A percentile compares a stretch with the other conserved stretches of the same genome.
phyloP scores from a whole-genome alignment of 2,329 filamentous ascomycete species.

The Emergomyces orientalis region DNA sequence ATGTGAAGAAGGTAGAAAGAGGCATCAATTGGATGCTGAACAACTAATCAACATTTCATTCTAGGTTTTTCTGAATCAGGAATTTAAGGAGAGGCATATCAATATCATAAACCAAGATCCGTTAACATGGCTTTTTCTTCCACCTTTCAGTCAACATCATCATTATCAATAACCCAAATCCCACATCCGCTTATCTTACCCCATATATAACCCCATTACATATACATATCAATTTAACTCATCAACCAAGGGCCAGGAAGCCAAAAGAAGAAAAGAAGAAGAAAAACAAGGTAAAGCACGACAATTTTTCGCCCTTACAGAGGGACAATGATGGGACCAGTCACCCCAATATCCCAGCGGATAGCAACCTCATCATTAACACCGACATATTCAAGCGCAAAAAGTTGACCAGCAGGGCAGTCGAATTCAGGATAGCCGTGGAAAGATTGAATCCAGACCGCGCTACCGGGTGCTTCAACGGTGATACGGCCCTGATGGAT shows the following conservation, averaged over 20 bases:
- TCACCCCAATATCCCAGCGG: conserved; percentile 21
- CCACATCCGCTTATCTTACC: not conserved
- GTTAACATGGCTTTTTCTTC: not conserved
- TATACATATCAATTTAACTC: not conserved
- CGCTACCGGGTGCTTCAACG: conserved; percentile 14
- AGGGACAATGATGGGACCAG: conserved; percentile 18
- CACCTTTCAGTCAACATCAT: not conserved
- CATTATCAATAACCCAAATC: not conserved
- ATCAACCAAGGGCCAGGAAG: not conserved
- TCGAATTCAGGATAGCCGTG: conserved; percentile 19
- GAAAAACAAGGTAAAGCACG: not conserved
- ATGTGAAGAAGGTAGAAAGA: too few species aligned
- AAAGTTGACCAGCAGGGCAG: conserved; percentile 17
- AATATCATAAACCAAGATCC: not conserved
- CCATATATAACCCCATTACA: not conserved
- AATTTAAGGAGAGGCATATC: conserved; percentile 2
- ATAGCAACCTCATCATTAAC: conserved; percentile 19
- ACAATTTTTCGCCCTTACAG: conserved; percentile 9
- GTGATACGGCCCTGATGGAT: conserved; percentile 18
- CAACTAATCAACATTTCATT: not conserved
- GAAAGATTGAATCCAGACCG: conserved; percentile 18
- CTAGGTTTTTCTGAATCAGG: not conserved
- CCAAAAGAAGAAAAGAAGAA: not conserved
- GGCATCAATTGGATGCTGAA: not conserved
- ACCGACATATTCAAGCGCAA: conserved; percentile 22